phyloP scores from a whole-genome alignment of 768 basidiomycete genomes.

The Leccinellum luteum region DNA sequence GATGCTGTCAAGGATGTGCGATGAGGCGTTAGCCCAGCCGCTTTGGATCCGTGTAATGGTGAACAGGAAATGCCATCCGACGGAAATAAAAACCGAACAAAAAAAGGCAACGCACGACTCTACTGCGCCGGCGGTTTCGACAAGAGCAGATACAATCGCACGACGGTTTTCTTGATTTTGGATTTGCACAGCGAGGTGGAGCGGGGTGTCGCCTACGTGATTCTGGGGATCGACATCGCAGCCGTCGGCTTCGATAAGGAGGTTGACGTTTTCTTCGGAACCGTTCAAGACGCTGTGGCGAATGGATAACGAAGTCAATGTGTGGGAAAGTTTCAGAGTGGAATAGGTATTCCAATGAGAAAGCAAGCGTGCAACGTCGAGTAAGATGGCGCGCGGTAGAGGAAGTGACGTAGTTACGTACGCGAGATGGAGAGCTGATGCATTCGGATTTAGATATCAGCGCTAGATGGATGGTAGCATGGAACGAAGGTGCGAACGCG shows the following conservation, averaged over 20 bases:
- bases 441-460: conserved; percentile 9
- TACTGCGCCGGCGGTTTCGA: conserved; percentile 21
- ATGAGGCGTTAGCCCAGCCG: neutral
- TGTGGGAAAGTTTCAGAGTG: neutral
- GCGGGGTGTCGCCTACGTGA: conserved; percentile 24
- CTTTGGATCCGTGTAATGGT: neutral
- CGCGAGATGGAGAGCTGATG: conserved; percentile 32
- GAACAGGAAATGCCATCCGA: neutral
- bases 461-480: neutral
- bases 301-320: neutral
- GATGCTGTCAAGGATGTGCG: conserved; percentile 12
- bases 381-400: neutral
- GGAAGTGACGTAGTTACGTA: conserved; percentile 11
- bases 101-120: conserved; percentile 20
- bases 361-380: neutral
- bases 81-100: neutral
- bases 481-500: conserved; percentile 22
- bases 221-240: conserved; percentile 31
- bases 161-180: conserved; percentile 10
- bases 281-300: conserved; percentile 14
- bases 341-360: neutral
- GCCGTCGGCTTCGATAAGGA: conserved; percentile 24
- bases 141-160: conserved; percentile 22
- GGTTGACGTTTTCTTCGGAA: conserved; percentile 20
- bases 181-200: conserved; percentile 28